These are phyloP conservation scores for Pseudocercospora cruenta DNA, from an alignment of 2,329 filamentous ascomycete species.

Conservation along the genomic window DNA sequence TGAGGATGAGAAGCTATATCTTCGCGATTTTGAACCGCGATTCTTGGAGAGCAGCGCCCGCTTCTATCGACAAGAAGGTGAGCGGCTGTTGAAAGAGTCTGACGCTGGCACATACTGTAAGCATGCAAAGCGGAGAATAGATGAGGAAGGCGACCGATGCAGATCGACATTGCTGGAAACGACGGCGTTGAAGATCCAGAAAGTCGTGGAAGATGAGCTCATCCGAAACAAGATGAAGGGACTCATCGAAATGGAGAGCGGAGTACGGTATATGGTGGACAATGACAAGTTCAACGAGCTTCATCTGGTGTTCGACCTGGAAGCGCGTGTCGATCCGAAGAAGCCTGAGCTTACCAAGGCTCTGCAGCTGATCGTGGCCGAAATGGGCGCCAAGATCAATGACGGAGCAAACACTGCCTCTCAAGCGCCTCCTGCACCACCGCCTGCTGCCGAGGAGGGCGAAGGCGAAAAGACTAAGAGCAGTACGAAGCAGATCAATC, in stretches of 20 bases:
- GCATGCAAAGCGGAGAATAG: constrained; percentile 72
- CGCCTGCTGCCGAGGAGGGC: constrained; percentile 54
- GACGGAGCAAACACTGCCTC: constrained; percentile 60
- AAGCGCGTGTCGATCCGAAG: constrained; percentile 74
- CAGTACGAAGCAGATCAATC: constrained; percentile 59
- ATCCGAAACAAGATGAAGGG: constrained; percentile 78
- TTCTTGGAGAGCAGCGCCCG: constrained; percentile 71
- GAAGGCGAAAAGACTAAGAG: constrained; percentile 53
- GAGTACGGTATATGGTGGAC: constrained; percentile 86
- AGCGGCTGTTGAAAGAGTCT: constrained; percentile 72
- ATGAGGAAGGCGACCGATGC: constrained; percentile 81
- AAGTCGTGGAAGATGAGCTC: constrained; percentile 78
- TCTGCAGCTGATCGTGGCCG: constrained; percentile 74
- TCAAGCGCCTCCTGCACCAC: constrained; percentile 53
- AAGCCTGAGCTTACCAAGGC: constrained; percentile 71
- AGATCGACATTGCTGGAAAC: constrained; percentile 75
- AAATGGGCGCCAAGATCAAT: constrained; percentile 83
- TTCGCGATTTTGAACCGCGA: constrained; percentile 77
- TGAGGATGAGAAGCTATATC: constrained; percentile 79
- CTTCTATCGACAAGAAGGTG: constrained; percentile 79
- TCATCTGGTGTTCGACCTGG: constrained; percentile 77
- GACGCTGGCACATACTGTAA: constrained; percentile 83
- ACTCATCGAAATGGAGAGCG: constrained; percentile 84
- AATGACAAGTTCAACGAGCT: constrained; percentile 81
- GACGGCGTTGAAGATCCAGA: constrained; percentile 72